A percentile compares a stretch with the other conserved stretches of the same genome.
These are phyloP conservation scores for Alliaria petiolata DNA, from an alignment of 345 rosid species.

Conservation along the genomic window DNA sequence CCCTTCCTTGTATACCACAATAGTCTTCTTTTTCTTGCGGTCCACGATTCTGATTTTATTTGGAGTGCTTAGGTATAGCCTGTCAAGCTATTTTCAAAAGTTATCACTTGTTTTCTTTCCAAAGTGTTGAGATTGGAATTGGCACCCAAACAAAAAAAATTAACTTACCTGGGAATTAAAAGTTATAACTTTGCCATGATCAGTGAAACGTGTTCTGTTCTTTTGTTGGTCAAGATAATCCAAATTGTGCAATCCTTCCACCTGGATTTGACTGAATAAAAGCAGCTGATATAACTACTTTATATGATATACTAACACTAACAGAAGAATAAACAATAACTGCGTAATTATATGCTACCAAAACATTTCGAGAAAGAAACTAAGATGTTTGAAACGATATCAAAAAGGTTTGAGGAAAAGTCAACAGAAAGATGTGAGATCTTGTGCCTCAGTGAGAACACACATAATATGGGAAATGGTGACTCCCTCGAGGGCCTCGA, in stretches of 20 bases:
- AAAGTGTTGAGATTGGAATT: not conserved
- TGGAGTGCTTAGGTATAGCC: constrained; percentile 73
- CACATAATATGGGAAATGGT: constrained; percentile 47
- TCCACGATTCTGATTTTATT: constrained; percentile 75
- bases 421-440: not conserved
- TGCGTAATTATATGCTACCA: not conserved
- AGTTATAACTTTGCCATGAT: constrained; percentile 73
- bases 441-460: constrained; percentile 16
- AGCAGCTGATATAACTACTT: not conserved
- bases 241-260: constrained; percentile 79
- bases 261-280: constrained; percentile 76
- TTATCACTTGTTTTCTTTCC: not conserved
- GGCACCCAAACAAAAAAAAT: not conserved
- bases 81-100: constrained; percentile 53
- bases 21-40: constrained; percentile 85
- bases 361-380: not conserved
- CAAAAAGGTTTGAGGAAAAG: not conserved
- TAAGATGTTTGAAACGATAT: not conserved
- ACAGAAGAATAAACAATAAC: not conserved
- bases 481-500: no score
- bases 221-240: constrained; percentile 86
- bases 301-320: not conserved
- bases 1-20: constrained; percentile 85
- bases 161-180: constrained; percentile 74
- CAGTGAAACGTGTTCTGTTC: constrained; percentile 72